These are phyloP conservation scores for Decorospora gaudefroyi DNA, from an alignment of 2,329 filamentous ascomycete genomes.

Conservation along the genomic window DNA sequence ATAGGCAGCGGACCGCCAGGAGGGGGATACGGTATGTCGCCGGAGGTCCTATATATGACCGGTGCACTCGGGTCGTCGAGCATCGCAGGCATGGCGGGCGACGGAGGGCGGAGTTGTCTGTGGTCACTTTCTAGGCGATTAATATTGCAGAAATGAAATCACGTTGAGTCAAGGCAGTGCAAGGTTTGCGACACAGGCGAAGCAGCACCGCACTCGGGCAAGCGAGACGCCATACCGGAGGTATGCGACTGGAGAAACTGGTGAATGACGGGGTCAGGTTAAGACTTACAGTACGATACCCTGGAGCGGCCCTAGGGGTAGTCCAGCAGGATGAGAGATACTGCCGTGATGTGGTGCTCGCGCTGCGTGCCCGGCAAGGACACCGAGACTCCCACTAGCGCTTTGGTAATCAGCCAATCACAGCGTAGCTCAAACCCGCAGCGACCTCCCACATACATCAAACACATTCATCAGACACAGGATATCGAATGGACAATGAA, in stretches of 20 bases:
- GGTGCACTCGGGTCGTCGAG: slow-evolving; percentile 75
- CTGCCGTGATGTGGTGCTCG: slow-evolving; percentile 27
- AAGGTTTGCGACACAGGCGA: not conserved
- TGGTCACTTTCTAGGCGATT: slow-evolving; percentile 10
- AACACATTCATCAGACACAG: too few species aligned
- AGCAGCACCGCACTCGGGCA: not conserved
- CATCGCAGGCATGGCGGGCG: slow-evolving; percentile 70
- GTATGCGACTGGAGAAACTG: not conserved
- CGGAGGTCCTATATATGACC: slow-evolving; percentile 71
- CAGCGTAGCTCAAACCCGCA: too few species aligned
- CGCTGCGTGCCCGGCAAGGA: slow-evolving; percentile 9
- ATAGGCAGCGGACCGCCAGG: slow-evolving; percentile 66
- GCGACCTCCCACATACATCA: too few species aligned
- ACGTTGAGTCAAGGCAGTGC: slow-evolving; percentile 4
- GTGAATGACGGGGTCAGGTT: slow-evolving; percentile 9
- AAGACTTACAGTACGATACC: slow-evolving; percentile 18
- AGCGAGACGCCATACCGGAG: slow-evolving; percentile 1
- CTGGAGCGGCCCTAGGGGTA: slow-evolving; percentile 13
- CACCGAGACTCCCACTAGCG: slow-evolving; percentile 1
- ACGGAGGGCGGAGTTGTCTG: not conserved
- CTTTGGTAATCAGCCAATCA: slow-evolving; percentile 6
- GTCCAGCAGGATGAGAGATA: slow-evolving; percentile 31
- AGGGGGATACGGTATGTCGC: slow-evolving; percentile 67
- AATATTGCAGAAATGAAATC: slow-evolving; percentile 9
- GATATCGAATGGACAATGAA: too few species aligned